Evolutionary conservation across 306 rosid species (phyloP).

Genomic region (Oxytropis ochrocephala): DNA sequence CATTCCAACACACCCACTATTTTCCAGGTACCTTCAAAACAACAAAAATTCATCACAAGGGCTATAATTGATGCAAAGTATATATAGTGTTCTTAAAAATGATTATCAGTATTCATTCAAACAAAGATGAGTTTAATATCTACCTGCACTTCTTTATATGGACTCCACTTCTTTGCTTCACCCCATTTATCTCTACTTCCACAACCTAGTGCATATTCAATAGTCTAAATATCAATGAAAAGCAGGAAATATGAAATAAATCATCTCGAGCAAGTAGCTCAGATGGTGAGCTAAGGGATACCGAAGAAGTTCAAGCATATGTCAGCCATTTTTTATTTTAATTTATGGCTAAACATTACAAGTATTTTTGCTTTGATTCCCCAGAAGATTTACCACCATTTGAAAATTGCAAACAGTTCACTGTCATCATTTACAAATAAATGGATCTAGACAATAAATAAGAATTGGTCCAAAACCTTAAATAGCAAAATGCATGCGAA

Average conservation of each 20-base stretch:
- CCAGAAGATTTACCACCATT: too few relatives aligned
- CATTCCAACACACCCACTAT: conserved; percentile 93
- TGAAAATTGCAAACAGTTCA: too few relatives aligned
- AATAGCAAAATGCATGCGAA: background rate
- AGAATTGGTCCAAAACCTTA: background rate
- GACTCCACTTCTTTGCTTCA: conserved; percentile 87
- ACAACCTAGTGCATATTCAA: conserved; percentile 51
- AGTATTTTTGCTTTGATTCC: too few relatives aligned
- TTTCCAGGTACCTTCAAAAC: conserved; percentile 72
- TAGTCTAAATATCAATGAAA: conserved; percentile 12
- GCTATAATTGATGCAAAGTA: background rate
- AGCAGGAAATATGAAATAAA: background rate
- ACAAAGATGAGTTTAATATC: background rate
- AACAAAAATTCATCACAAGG: background rate
- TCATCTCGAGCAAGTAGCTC: too few relatives aligned
- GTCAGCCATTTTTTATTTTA: too few relatives aligned
- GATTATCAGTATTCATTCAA: background rate
- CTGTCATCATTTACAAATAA: too few relatives aligned
- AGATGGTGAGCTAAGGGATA: too few relatives aligned
- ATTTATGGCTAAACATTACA: too few relatives aligned
- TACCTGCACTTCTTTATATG: conserved; percentile 92
- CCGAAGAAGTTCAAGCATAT: too few relatives aligned
- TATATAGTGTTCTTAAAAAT: background rate
- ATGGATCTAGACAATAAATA: background rate
- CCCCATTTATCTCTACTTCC: conserved; percentile 87